Percentiles rank a stretch among this genome's conserved stretches.
Evolutionary conservation across 306 rosid genomes (phyloP).

Genomic region (Castanea crenata): DNA sequence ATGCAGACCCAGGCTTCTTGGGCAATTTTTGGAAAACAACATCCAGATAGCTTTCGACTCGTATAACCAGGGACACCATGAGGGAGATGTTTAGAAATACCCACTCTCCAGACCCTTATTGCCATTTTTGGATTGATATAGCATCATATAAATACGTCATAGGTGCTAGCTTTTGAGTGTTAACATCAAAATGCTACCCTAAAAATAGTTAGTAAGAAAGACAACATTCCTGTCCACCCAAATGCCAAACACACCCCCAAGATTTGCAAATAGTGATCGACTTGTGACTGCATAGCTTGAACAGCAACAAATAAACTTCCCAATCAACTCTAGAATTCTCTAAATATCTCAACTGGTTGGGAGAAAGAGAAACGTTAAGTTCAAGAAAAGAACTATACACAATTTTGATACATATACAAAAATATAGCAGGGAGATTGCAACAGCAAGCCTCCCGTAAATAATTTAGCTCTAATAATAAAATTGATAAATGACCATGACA

Average conservation of each 20-base stretch:
- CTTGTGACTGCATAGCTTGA: neutral
- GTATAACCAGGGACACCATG: neutral
- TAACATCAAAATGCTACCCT: neutral
- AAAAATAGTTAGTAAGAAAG: neutral
- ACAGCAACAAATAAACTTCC: neutral
- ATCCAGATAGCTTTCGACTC: neutral
- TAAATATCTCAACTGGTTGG: neutral
- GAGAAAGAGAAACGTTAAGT: neutral
- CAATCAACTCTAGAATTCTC: neutral
- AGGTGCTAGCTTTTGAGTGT: neutral
- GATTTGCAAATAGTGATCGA: neutral
- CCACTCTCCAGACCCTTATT: neutral
- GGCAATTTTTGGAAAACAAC: neutral
- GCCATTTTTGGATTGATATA: neutral
- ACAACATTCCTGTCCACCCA: neutral
- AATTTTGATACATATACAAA: neutral
- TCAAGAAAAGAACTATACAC: neutral
- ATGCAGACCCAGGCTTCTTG: neutral
- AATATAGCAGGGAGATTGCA: neutral
- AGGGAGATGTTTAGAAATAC: neutral
- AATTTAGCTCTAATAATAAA: neutral
- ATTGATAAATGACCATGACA: neutral
- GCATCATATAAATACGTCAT: neutral
- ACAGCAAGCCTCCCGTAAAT: neutral
- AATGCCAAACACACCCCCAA: neutral